Evolutionary conservation across 257 asterid species (phyloP).

Genomic region (Salvia rosmarinus): DNA sequence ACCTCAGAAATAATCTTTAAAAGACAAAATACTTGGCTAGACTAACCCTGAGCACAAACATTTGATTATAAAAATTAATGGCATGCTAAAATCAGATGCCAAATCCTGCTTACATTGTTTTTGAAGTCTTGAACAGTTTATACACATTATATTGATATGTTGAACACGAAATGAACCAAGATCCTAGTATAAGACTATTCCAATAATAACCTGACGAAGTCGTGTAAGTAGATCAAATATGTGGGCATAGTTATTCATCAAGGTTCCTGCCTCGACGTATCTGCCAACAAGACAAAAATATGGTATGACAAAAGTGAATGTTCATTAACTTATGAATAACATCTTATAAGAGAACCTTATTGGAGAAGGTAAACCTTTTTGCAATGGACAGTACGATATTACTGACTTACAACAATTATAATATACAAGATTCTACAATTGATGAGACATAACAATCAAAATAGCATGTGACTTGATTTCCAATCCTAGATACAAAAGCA

Average conservation of each 20-base stretch:
- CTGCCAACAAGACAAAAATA: constrained; percentile 49
- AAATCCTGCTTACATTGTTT: constrained; percentile 22
- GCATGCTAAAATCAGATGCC: background rate
- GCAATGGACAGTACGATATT: constrained; percentile 8
- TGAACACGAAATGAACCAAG: constrained; percentile 16
- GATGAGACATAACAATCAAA: constrained; percentile 17
- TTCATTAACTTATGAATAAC: background rate
- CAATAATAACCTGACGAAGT: constrained; percentile 75
- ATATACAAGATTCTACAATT: constrained; percentile 15
- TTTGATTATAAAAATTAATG: background rate
- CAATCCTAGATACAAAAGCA: constrained; percentile 6
- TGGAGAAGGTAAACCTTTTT: background rate
- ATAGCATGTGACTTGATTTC: constrained; percentile 13
- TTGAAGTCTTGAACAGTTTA: background rate
- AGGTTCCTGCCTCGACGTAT: constrained; percentile 70
- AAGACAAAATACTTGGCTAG: background rate
- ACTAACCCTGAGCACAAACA: background rate
- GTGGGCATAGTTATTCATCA: constrained; percentile 92
- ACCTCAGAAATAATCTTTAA: background rate
- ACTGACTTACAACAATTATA: background rate
- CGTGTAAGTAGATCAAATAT: constrained; percentile 92
- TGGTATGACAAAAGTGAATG: constrained; percentile 16
- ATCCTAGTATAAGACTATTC: constrained; percentile 23
- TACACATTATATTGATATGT: constrained; percentile 7
- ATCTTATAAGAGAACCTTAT: constrained; percentile 2